Conservation (phyloP, 768 basidiomycete genomes). For the Suillus spraguei region DNA sequence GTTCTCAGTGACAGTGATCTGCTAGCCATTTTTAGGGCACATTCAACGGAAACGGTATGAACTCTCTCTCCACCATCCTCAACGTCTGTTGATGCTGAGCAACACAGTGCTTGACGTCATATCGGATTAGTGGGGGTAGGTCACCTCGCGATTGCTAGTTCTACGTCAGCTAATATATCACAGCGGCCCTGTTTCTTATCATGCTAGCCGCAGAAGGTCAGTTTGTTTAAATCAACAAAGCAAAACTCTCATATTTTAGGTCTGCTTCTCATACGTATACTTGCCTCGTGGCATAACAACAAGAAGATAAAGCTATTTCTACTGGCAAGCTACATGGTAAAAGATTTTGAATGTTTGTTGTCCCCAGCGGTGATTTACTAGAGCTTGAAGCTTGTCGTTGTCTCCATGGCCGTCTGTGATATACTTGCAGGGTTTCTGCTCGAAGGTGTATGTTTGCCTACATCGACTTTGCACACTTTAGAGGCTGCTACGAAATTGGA, state of each 20-base stretch:
- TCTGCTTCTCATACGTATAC: constrained; percentile 17
- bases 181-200: constrained; percentile 10
- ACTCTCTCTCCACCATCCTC: background rate
- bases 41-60: background rate
- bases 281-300: constrained; percentile 12
- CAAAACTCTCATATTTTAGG: constrained; percentile 4
- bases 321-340: constrained; percentile 12
- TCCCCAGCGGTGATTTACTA: background rate
- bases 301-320: constrained; percentile 6
- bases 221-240: background rate
- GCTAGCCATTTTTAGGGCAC: background rate
- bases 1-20: background rate
- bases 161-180: background rate
- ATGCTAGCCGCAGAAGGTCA: constrained; percentile 16
- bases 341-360: background rate
- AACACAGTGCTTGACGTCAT: constrained; percentile 14
- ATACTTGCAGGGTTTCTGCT: constrained; percentile 7
- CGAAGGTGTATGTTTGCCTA: constrained; percentile 10
- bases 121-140: constrained; percentile 13
- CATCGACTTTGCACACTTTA: background rate
- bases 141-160: background rate
- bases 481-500: constrained; percentile 9
- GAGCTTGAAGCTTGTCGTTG: constrained; percentile 4
- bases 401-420: constrained; percentile 13
- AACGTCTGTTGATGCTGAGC: background rate